These are phyloP conservation scores for Eleusine coracana DNA, from an alignment of 176 grass and related monocot species.

Conservation along the genomic window DNA sequence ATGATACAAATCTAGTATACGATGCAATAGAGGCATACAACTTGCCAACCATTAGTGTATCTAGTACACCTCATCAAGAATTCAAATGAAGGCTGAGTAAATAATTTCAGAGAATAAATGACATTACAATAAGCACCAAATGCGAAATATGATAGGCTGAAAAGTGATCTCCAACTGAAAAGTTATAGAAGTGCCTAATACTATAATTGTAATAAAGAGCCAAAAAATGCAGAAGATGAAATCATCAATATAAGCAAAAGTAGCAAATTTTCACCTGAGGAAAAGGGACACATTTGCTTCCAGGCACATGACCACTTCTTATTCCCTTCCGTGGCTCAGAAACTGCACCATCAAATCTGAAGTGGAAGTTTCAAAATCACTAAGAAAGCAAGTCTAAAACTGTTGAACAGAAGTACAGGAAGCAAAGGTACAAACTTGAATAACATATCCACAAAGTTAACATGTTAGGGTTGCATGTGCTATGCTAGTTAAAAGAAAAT, in stretches of 20 bases:
- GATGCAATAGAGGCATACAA: not conserved
- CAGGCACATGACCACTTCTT: conserved; percentile 86
- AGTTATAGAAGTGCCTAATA: conserved; percentile 11
- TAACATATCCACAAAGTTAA: not conserved
- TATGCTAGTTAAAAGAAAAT: not conserved
- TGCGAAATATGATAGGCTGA: not conserved
- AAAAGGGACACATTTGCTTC: conserved; percentile 96
- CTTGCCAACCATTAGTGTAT: not conserved
- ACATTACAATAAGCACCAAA: not conserved
- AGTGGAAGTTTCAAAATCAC: conserved; percentile 46
- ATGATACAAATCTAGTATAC: conserved; percentile 10
- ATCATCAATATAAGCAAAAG: not conserved
- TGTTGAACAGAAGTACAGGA: conserved; percentile 9
- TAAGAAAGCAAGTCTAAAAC: conserved; percentile 8
- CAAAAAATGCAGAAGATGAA: conserved; percentile 15
- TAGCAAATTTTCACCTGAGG: conserved; percentile 55
- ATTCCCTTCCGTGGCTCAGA: conserved; percentile 96
- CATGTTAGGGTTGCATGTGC: not conserved
- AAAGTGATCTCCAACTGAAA: conserved; percentile 12
- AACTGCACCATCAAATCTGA: conserved; percentile 86
- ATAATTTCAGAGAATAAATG: conserved; percentile 3
- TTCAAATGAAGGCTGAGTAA: not conserved
- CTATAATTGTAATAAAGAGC: not conserved
- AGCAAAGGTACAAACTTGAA: not conserved
- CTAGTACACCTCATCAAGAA: not conserved